Base-by-base conservation (phyloP, 495 filamentous ascomycete species). In the Platismatia glauca region DNA sequence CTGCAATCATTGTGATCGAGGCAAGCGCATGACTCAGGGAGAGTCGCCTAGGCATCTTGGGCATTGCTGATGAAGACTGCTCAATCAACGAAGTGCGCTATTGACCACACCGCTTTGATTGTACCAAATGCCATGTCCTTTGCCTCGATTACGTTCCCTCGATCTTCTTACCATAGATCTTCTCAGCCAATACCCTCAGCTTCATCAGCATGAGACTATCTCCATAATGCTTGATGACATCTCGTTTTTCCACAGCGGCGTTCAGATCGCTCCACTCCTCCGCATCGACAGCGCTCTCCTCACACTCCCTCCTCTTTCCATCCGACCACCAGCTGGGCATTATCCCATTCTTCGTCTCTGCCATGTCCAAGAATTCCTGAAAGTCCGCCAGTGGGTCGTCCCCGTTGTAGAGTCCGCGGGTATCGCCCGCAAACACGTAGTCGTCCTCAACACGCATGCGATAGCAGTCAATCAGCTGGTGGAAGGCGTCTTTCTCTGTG, bases 391-490 rank as follows among this genome's bases (percentile, higher is more conserved):
- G 31, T 15, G 70, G 63, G 46, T 68, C 55, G 3, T 48, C 64
- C 7, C 68, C 69, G 58, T 58, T 65, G 59, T 77, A 76, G 37
- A 76, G 33, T 46, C 67, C 68, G 41, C 71, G 68, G 5, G 37
- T 48, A 0, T 71, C 62, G 24, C 72, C 72, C 8, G 68, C 50
- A 15, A 72, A 64, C 0, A 13, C 68, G 61, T 71, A 67, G 6
- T 69, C 63, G 63, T 82, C 78, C 11, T 77, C 74, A n/a, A 77
- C 46, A 12, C 76, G 73, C 58, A 81, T 48, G 55, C 77, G 77
- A 68, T 79, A 81, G 43, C 62, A 55, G 64, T 82, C 79, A 60
- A 81, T 75, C 33, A 82, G 72, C 0, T 81, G 72, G 43, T 68
- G 69, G 67, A 71, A 78, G 15, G 77, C 73, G 37, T 79, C 78